A percentile compares a stretch with the other conserved stretches of the same genome.
phyloP scores from a whole-genome alignment of 108 stramenopile species.

The Chaetoceros tenuissimus region DNA sequence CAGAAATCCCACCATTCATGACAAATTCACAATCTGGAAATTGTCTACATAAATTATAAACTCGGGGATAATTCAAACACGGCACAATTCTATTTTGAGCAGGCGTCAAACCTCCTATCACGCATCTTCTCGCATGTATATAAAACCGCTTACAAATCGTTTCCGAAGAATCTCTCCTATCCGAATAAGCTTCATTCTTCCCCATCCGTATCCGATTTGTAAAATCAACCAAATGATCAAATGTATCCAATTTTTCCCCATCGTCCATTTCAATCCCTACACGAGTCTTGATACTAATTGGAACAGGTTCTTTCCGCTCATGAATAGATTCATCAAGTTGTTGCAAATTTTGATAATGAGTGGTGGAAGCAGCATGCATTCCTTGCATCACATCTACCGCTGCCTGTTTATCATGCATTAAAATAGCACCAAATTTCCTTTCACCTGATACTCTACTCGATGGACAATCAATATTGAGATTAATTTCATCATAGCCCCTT shows the following conservation, averaged over 20 bases:
- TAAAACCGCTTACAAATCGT: slow-evolving; percentile 40
- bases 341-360: slow-evolving; percentile 23
- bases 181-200: background rate
- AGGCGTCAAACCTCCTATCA: slow-evolving; percentile 33
- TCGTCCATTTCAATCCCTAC: slow-evolving; percentile 50
- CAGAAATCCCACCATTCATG: slow-evolving; percentile 65
- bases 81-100: slow-evolving; percentile 67
- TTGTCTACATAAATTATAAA: slow-evolving; percentile 40
- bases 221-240: slow-evolving; percentile 36
- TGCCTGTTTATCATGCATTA: slow-evolving; percentile 59
- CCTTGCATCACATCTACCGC: slow-evolving; percentile 33
- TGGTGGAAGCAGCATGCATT: slow-evolving; percentile 47
- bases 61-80: slow-evolving; percentile 60
- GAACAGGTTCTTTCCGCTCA: slow-evolving; percentile 5
- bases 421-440: slow-evolving; percentile 40
- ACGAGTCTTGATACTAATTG: slow-evolving; percentile 61
- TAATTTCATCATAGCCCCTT: slow-evolving; percentile 63
- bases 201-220: slow-evolving; percentile 21
- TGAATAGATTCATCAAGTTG: slow-evolving; percentile 15
- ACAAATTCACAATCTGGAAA: slow-evolving; percentile 67
- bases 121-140: slow-evolving; percentile 58
- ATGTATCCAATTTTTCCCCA: slow-evolving; percentile 16
- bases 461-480: slow-evolving; percentile 77
- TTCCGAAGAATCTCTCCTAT: too few relatives aligned
- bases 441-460: slow-evolving; percentile 34